A percentile compares a stretch with the other conserved stretches of the same genome.
Evolutionary conservation across 768 basidiomycete species (phyloP).

Genomic region (Podaxis rugospora): DNA sequence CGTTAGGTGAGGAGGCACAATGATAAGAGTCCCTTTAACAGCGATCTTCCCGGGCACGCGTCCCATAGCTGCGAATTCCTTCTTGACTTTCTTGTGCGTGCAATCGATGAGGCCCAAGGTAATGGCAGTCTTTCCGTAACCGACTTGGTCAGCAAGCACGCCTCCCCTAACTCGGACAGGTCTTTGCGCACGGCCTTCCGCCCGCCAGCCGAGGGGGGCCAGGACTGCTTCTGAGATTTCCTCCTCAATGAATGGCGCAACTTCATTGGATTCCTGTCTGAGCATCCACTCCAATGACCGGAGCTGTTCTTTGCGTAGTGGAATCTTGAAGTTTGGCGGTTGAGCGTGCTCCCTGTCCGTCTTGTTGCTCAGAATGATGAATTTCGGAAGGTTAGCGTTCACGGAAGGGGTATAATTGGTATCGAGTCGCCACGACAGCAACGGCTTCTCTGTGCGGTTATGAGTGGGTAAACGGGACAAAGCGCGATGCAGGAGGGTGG

Average conservation of each 20-base stretch:
- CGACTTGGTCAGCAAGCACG: conserved; percentile 93
- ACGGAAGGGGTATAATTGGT: conserved; percentile 71
- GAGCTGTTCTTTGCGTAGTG: conserved; percentile 79
- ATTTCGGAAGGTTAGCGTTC: conserved; percentile 54
- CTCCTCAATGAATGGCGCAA: conserved; percentile 82
- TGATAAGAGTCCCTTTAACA: conserved; percentile 75
- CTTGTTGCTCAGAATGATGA: conserved; percentile 74
- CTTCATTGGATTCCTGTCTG: conserved; percentile 59
- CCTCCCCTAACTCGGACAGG: conserved; percentile 78
- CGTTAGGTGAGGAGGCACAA: conserved; percentile 88
- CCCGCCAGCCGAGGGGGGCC: conserved; percentile 86
- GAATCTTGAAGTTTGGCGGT: conserved; percentile 73
- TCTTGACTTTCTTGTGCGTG: conserved; percentile 46
- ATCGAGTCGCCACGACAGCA: conserved; percentile 76
- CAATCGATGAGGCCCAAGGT: conserved; percentile 87
- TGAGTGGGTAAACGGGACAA: conserved; percentile 68
- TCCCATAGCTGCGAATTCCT: conserved; percentile 52
- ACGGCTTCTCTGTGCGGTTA: conserved; percentile 40
- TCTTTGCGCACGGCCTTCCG: conserved; percentile 86
- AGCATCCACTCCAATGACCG: conserved; percentile 95
- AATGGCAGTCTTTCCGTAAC: conserved; percentile 96
- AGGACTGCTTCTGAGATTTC: conserved; percentile 91
- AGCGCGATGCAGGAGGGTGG: conserved; percentile 85
- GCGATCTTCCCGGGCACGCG: conserved; percentile 61
- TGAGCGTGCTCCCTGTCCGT: conserved; percentile 65